Evolutionary conservation across 116 monocot species (phyloP).

Genomic region (Dioscorea cayenensis): DNA sequence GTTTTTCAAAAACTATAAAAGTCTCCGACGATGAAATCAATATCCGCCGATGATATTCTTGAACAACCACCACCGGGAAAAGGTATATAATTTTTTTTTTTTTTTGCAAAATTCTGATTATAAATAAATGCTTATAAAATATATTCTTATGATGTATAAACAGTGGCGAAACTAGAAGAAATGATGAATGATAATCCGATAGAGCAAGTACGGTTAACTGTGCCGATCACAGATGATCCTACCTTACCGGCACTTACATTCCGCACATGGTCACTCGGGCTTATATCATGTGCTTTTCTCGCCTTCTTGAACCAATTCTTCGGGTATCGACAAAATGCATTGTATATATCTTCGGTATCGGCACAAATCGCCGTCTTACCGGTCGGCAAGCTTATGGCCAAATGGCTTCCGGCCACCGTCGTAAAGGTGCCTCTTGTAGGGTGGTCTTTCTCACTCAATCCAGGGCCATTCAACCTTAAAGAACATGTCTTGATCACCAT

Average conservation of each 20-base stretch:
- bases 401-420: conserved; percentile 7
- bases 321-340: conserved; percentile 24
- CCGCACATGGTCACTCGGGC: conserved; percentile 46
- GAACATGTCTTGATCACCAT: conserved; percentile 42
- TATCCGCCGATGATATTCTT: too few species aligned
- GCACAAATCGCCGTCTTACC: conserved; percentile 34
- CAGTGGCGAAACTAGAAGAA: background rate
- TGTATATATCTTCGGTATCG: conserved; percentile 24
- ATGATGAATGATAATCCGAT: conserved; percentile 16
- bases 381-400: conserved; percentile 31
- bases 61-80: too few species aligned
- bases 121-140: too few species aligned
- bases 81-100: too few species aligned
- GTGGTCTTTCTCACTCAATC: conserved; percentile 38
- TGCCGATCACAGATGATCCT: conserved; percentile 36
- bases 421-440: conserved; percentile 6
- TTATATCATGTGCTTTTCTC: conserved; percentile 20
- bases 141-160: too few species aligned
- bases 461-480: conserved; percentile 38
- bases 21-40: too few species aligned
- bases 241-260: conserved; percentile 37
- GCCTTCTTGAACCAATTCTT: conserved; percentile 57
- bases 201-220: conserved; percentile 45
- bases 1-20: too few species aligned
- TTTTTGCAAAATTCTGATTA: too few species aligned